A percentile compares a stretch with the other conserved stretches of the same genome.
Evolutionary conservation across 2,329 filamentous ascomycete species (phyloP).

Genomic region (Capronia americana): DNA sequence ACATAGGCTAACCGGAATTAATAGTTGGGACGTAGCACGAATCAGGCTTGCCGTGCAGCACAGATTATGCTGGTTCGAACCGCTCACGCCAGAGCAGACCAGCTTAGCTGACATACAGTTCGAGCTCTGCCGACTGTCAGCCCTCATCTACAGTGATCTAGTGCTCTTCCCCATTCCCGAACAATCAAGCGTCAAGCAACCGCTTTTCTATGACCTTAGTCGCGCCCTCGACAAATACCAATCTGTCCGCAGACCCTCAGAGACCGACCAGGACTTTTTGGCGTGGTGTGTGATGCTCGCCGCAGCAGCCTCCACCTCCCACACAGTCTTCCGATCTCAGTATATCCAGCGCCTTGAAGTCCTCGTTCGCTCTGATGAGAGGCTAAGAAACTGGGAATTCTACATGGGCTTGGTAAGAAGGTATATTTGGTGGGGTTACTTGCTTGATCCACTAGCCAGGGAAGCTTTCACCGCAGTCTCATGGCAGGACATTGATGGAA

Average conservation of each 20-base stretch:
- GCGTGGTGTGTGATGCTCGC: conserved; percentile 5
- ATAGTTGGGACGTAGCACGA: conserved; percentile 9
- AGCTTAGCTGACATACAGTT: conserved; percentile 5
- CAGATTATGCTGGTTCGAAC: conserved; percentile 9
- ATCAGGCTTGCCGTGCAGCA: conserved; percentile 11
- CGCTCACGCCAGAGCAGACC: background rate
- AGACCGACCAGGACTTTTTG: background rate
- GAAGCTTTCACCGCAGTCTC: conserved; percentile 5
- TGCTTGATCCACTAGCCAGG: conserved; percentile 1
- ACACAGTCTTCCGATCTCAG: background rate
- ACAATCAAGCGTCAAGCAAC: background rate
- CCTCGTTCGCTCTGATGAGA: background rate
- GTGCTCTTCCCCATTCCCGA: conserved; percentile 11
- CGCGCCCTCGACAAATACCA: conserved; percentile 8
- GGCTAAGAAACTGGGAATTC: background rate
- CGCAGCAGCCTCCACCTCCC: background rate
- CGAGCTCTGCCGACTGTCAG: conserved; percentile 7
- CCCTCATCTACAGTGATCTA: conserved; percentile 11
- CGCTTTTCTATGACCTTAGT: background rate
- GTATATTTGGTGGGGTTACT: conserved; percentile 3
- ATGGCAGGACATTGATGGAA: background rate
- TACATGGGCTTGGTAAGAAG: conserved; percentile 2
- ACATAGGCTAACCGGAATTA: background rate
- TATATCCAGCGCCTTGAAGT: conserved; percentile 1
- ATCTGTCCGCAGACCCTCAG: background rate